Base-by-base conservation (phyloP, 2,329 filamentous ascomycete species). In the Calonectria hongkongensis region DNA sequence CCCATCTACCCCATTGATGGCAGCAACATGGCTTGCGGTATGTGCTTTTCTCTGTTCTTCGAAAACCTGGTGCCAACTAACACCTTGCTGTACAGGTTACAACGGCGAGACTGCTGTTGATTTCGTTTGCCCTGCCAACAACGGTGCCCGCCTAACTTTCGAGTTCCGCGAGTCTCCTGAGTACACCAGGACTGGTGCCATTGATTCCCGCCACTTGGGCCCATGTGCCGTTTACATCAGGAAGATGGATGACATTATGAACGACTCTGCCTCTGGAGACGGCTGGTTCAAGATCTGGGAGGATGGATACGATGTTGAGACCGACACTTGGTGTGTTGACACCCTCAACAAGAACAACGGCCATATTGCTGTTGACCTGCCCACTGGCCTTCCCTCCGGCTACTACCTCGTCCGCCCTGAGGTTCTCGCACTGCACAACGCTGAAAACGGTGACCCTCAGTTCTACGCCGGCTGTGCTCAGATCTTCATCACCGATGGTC, bases 271-370 rank as follows among this genome's bases (percentile, higher is more conserved):
- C 63, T 85, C 88, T 28, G 93, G 93, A 5, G 84, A 87, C 64
- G 93, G 93, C 47, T 96, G 94, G 94, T 94, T 95, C 88, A 95
- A 95, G 87, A 90, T 95, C 80, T 94, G 89, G 87, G 89, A 94
- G 71, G 88, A 92, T 65, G 92, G 92, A 56, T 94, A 93, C 83
- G 87, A 94, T 77, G 81, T 84, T 6, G 76, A 81, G 6, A 85
- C 86, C 2, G 82, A 85, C 33, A 85, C 90, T 81, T 95, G 93
- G 93, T 95, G 94, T 83, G 93, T 92, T 3, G 90, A 94, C 79
- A 91, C 90, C 73, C 86, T 95, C 71, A 93, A 93, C 71, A 87
- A 84, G 67, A 91, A 91, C 83, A 87, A 91, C 27, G 93, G 93
- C 16, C 85, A 92, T 25, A 84, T 95, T 15, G 91, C 90, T 5